phyloP scores from a whole-genome alignment of 495 filamentous ascomycete species.

The Aspergillus heteromorphus region DNA sequence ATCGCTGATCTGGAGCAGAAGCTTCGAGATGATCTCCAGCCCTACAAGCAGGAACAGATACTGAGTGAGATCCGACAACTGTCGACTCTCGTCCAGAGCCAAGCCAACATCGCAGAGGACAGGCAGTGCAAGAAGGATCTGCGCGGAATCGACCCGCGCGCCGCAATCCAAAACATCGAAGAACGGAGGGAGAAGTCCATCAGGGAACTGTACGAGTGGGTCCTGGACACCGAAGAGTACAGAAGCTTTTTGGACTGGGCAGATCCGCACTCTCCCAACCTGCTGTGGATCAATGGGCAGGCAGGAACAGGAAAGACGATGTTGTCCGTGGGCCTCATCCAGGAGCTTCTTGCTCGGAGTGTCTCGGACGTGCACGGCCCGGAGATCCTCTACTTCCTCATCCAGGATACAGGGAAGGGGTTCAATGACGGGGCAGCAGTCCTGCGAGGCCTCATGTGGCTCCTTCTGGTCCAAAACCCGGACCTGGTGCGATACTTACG shows the following conservation, averaged over 20 bases:
- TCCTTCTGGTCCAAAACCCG: background rate
- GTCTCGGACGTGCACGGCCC: too few species aligned
- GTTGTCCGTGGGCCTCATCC: background rate
- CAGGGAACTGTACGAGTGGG: background rate
- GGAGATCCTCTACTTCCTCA: slow-evolving; percentile 3
- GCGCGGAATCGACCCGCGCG: background rate
- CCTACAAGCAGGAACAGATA: background rate
- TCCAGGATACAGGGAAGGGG: background rate
- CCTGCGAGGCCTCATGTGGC: background rate
- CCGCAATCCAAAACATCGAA: background rate
- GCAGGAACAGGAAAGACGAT: slow-evolving; percentile 24
- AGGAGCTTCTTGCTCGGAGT: background rate
- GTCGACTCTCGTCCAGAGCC: too few species aligned
- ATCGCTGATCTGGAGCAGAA: background rate
- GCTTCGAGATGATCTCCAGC: background rate
- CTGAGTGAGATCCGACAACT: too few species aligned
- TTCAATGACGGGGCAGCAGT: background rate
- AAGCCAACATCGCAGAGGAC: too few species aligned
- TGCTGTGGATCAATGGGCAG: slow-evolving; percentile 34
- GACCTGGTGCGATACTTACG: background rate
- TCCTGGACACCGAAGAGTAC: background rate
- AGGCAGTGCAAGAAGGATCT: background rate
- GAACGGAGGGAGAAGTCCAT: background rate
- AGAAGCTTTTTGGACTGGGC: background rate
- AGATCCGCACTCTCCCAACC: background rate